phyloP scores from a whole-genome alignment of 495 filamentous ascomycete genomes.

The Cladorrhinum samala region DNA sequence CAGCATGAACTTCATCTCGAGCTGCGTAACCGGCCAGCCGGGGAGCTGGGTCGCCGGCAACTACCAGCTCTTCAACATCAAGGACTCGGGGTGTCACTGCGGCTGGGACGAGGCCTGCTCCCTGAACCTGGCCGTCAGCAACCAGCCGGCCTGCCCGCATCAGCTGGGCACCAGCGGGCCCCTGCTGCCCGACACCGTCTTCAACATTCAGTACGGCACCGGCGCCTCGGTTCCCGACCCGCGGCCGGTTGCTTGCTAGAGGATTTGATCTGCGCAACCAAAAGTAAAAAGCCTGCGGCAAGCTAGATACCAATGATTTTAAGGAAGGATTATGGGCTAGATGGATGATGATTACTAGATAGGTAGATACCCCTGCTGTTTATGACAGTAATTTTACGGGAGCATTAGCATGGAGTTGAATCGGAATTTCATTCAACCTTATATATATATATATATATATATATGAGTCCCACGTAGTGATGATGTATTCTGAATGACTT shows the following conservation, averaged over 20 bases:
- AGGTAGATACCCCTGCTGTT: too few relatives aligned
- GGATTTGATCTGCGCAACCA: too few relatives aligned
- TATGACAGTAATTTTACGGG: too few relatives aligned
- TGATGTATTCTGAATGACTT: too few relatives aligned
- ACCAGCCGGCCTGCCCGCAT: constrained; percentile 34
- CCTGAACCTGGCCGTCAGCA: constrained; percentile 31
- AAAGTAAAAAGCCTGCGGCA: too few relatives aligned
- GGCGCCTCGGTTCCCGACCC: constrained; percentile 5
- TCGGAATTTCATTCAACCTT: too few relatives aligned
- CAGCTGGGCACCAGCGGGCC: constrained; percentile 19
- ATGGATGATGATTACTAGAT: too few relatives aligned
- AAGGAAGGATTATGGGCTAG: too few relatives aligned
- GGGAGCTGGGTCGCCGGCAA: constrained; percentile 31
- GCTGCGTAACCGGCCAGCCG: constrained; percentile 30
- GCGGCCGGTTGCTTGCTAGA: neutral
- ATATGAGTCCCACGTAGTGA: too few relatives aligned
- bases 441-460: too few relatives aligned
- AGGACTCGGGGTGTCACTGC: constrained; percentile 29
- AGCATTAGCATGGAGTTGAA: too few relatives aligned
- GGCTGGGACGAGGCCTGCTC: constrained; percentile 35
- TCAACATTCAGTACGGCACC: constrained; percentile 34
- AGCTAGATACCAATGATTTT: too few relatives aligned
- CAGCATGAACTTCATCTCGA: constrained; percentile 37
- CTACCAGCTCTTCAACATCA: constrained; percentile 33
- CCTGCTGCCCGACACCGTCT: constrained; percentile 17